phyloP scores from a whole-genome alignment of 331 rosid genomes.

The Pyracantha coccinea region DNA sequence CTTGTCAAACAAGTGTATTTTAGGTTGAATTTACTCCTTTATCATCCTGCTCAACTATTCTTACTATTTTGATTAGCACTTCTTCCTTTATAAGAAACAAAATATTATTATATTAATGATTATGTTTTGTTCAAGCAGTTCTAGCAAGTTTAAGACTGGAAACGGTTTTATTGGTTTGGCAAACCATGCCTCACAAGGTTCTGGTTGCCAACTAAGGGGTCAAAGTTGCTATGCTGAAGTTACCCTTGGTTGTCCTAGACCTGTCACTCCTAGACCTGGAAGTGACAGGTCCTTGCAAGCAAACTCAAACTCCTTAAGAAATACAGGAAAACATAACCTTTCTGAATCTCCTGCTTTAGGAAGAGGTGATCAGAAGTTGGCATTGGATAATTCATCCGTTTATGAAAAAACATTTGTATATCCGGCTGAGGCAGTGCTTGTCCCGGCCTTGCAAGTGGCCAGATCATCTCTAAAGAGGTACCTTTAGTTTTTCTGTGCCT shows the following conservation, averaged over 20 bases:
- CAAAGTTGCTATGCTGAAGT: constrained; percentile 89
- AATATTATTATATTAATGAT: background rate
- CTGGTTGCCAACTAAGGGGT: constrained; percentile 74
- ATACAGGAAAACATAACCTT: constrained; percentile 41
- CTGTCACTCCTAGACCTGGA: constrained; percentile 54
- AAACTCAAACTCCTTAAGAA: constrained; percentile 36
- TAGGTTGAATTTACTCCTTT: constrained; percentile 35
- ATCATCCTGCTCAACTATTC: background rate
- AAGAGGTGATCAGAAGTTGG: constrained; percentile 66
- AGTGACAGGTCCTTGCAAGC: constrained; percentile 40
- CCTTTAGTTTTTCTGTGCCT: background rate
- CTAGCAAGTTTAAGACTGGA: constrained; percentile 59
- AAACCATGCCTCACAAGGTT: constrained; percentile 68
- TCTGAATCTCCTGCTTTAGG: constrained; percentile 47
- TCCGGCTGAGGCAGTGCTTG: constrained; percentile 94
- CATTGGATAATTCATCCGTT: constrained; percentile 37
- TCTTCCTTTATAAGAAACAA: background rate
- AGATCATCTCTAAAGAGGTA: constrained; percentile 89
- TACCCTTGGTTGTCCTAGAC: constrained; percentile 71
- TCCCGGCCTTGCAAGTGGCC: constrained; percentile 68
- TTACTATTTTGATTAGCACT: background rate
- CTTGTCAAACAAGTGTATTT: constrained; percentile 81
- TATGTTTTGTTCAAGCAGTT: constrained; percentile 36
- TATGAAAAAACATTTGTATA: constrained; percentile 73
- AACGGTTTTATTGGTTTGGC: constrained; percentile 78